These are phyloP conservation scores for Cercospora janseana DNA, from an alignment of 2,329 filamentous ascomycete species.

Conservation along the genomic window DNA sequence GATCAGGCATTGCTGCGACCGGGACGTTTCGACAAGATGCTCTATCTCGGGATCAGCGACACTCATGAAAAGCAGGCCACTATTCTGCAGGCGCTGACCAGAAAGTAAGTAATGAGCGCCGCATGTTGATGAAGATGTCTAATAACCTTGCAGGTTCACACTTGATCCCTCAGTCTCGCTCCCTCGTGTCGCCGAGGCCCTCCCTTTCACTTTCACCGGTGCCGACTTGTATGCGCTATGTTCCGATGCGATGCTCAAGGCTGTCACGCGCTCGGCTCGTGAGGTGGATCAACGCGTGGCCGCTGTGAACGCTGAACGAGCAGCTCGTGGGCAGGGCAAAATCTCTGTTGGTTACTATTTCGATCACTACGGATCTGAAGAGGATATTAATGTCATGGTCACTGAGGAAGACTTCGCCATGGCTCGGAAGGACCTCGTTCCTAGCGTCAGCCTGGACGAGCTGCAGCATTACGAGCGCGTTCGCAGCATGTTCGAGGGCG, in stretches of 20 bases:
- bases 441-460: constrained; percentile 88
- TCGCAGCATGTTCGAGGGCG: constrained; percentile 75
- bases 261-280: constrained; percentile 84
- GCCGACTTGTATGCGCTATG: constrained; percentile 96
- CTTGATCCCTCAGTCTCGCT: constrained; percentile 78
- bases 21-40: constrained; percentile 95
- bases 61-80: constrained; percentile 95
- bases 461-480: constrained; percentile 87
- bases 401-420: constrained; percentile 82
- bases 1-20: constrained; percentile 87
- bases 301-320: constrained; percentile 57
- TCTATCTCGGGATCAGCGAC: constrained; percentile 93
- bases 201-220: constrained; percentile 96
- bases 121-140: constrained; percentile 1
- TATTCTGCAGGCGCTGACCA: constrained; percentile 88
- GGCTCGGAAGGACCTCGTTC: constrained; percentile 83
- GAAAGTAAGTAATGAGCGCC: constrained; percentile 65
- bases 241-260: constrained; percentile 98
- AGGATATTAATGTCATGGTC: constrained; percentile 84
- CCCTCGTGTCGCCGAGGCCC: constrained; percentile 65
- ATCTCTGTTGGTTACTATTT: constrained; percentile 93
- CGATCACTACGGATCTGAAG: constrained; percentile 79
- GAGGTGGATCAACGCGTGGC: constrained; percentile 81
- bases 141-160: constrained; percentile 63
- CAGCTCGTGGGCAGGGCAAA: constrained; percentile 28